Base-by-base conservation (phyloP, 1,284 basidiomycete species). In the Cutaneotrichosporon sp. region DNA sequence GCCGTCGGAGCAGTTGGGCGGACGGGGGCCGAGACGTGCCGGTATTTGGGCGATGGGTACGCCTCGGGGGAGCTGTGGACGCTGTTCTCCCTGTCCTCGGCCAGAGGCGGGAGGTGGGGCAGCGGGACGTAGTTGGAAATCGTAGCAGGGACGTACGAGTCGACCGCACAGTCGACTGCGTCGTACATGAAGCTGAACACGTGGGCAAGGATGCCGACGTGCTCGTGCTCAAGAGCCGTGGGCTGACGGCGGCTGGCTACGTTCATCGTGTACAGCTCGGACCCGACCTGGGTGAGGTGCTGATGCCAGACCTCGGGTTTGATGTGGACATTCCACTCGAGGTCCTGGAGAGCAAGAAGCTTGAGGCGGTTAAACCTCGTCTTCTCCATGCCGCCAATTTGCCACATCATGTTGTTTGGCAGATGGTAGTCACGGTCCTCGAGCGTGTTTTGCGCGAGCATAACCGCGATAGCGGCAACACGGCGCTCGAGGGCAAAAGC, bases 381-480 rank as follows among this genome's bases (percentile, higher is more conserved):
- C 29, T 22, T 31, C 29, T 44, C 42, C 27, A 44, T 16, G 14
- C 19, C 29, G 19, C 42, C 29, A 14, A 44, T 32, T 26, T 32
- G 27, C 42, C 42, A 44, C 42, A 44, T 44, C 42, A 44, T 22
- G 42, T 33, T 32, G 29, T 44, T 44, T 17, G 42, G 42, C 19
- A 33, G 19, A 29, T 44, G 42, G 42, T 19, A 44, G 42, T 44
- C 42, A 29, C 42, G 42, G 11, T 44, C 42, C 42, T 44, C 42
- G 29, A 44, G 42, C 8, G 42, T 44, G 29, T 44, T 47, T 11
- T 47, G 33, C 19, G 46, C 46, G 5, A 47, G 33, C 25, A 27
- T 47, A 17, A 47, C 17, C 6, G 26, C 20, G 20, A 38, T 29
- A n/a, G 34, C 34, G 5, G 46, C 35, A 20, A 47, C n/a, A 19